Conservation (phyloP, 2,329 filamentous ascomycete species). For the Trichoderma lentiforme region DNA sequence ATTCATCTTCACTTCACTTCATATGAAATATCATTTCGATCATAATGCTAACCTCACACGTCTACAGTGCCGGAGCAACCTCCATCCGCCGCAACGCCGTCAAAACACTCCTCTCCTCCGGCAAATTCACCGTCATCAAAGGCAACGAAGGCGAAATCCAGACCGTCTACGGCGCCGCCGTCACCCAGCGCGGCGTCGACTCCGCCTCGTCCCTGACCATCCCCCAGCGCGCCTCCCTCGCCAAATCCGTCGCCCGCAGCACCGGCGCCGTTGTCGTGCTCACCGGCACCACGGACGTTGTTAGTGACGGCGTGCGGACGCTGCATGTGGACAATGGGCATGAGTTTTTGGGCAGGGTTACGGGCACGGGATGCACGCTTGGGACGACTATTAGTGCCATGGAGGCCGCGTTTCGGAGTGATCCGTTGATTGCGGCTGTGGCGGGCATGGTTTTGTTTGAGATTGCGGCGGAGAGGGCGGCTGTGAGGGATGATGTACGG, state of each 20-base stretch:
- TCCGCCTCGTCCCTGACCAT: conserved; percentile 59
- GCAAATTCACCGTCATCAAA: conserved; percentile 86
- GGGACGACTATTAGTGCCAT: conserved; percentile 78
- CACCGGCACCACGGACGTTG: conserved; percentile 74
- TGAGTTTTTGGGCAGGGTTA: conserved; percentile 64
- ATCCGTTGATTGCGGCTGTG: conserved; percentile 69
- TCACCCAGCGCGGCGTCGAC: conserved; percentile 77
- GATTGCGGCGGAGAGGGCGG: conserved; percentile 65
- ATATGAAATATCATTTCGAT: too few relatives aligned
- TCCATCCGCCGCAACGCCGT: conserved; percentile 68
- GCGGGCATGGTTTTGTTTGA: conserved; percentile 76
- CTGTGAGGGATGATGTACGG: conserved; percentile 60
- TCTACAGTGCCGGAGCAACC: conserved; percentile 69
- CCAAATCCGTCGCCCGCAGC: conserved; percentile 61
- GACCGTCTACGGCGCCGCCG: conserved; percentile 59
- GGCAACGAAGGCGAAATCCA: conserved; percentile 89
- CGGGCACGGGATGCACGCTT: conserved; percentile 80
- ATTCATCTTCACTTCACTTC: background rate
- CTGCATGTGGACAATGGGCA: conserved; percentile 75
- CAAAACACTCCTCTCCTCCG: conserved; percentile 64
- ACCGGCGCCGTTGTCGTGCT: conserved; percentile 75
- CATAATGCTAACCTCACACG: background rate
- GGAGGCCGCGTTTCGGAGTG: conserved; percentile 58
- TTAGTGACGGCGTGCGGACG: conserved; percentile 70
- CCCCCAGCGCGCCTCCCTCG: conserved; percentile 55